Evolutionary conservation across 805 yeast species (phyloP).

Genomic region (Metschnikowia reukaufii): DNA sequence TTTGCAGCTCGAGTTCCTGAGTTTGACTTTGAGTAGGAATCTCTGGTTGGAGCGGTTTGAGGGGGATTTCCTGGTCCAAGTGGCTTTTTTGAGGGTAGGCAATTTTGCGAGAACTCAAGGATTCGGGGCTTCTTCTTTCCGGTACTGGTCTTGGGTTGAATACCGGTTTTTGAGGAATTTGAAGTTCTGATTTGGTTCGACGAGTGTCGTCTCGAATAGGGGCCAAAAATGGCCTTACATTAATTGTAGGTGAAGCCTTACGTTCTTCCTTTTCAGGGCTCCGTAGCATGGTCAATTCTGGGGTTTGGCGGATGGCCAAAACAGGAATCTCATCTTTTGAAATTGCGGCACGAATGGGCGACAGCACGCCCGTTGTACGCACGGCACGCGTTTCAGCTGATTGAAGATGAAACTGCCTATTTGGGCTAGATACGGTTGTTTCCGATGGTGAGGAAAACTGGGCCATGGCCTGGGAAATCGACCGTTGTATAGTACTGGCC

Average conservation of each 20-base stretch:
- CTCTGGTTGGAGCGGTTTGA: not conserved
- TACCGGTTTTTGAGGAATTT: not conserved
- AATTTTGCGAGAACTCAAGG: not conserved
- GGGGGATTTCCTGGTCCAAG: not conserved
- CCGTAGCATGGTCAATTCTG: not conserved
- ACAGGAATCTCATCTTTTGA: not conserved
- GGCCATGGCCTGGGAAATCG: not conserved
- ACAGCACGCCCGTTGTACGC: not conserved
- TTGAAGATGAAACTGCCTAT: not conserved
- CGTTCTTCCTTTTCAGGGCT: not conserved
- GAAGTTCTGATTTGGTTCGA: conserved; percentile 1
- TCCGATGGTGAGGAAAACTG: not conserved
- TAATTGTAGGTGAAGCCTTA: conserved; percentile 5
- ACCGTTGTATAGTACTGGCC: not conserved
- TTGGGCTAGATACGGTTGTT: not conserved
- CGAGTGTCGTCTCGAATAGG: conserved; percentile 9
- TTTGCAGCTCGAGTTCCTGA: not conserved
- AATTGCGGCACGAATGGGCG: not conserved
- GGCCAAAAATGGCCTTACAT: conserved; percentile 13
- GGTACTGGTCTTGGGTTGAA: not conserved
- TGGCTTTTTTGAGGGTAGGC: not conserved
- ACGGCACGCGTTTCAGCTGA: not conserved
- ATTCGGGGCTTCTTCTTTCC: not conserved
- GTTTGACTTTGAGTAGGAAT: not conserved
- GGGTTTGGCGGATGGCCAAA: not conserved